Base-by-base conservation (phyloP, 331 rosid species). In the Acacia pycnantha region DNA sequence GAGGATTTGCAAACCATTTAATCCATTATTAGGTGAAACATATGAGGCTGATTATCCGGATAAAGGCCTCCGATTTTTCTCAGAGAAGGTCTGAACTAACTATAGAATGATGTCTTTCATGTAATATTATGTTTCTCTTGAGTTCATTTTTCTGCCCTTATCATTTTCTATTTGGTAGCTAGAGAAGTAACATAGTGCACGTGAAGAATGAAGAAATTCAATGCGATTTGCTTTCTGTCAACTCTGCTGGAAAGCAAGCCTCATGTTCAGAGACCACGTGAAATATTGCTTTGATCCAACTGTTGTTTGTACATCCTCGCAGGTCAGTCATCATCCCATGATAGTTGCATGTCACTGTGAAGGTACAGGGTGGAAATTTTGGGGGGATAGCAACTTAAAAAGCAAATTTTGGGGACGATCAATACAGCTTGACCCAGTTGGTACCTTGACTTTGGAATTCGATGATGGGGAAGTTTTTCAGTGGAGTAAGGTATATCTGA, bases 401-500 rank as follows among this genome's bases (percentile, higher is more conserved):
- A 95, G 99, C 85, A 95, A 95, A 88, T 93, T 95, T 85, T 91
- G 98, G 98, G 98, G 98, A 66, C 97, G 98, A 62, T 95, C 98
- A 35, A 95, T 95, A 84, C 98, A 95, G 88, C 93, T 95, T 80
- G 98, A 95, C 84, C 98, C 98, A 78, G 90, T 93, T 86, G 98
- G 98, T 40, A 61, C 86, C 74, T 89, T 95, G 89, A 93, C 94
- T 61, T 74, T 95, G 91, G 93, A 93, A 83, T 95, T 95, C 88
- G 99, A 93, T 66, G 99, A 95, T 78, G 99, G 99, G 44, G 99
- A 95, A 87, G 85, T 93, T 59, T 91, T 90, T 70, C 96, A 93
- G 73, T 95, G 99, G 99, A 93, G 91, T 78, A 95, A 95, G 95
- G 99, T 95, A 86, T 74, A 77, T 58, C 79, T 29, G 66, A 44